These are phyloP conservation scores for Aspergillus ochraceoroseus DNA, from an alignment of 2,329 filamentous ascomycete species.

Conservation along the genomic window DNA sequence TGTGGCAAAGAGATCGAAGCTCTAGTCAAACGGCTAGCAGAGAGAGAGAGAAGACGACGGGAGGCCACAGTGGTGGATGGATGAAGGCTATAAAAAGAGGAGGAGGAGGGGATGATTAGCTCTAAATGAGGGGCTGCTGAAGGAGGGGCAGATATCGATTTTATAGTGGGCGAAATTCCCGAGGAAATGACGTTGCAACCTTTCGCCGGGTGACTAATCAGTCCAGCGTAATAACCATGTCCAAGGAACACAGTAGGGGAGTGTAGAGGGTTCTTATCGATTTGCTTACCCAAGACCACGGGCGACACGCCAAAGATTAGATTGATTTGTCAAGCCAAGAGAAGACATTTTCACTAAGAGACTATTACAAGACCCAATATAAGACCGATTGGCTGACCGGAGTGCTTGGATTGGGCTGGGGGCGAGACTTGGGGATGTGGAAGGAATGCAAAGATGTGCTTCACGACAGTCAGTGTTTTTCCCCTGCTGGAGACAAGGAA, in stretches of 20 bases:
- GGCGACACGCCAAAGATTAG: slow-evolving; percentile 10
- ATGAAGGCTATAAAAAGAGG: slow-evolving; percentile 21
- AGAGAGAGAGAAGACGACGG: slow-evolving; percentile 14
- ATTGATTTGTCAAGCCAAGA: slow-evolving; percentile 15
- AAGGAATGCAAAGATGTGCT: slow-evolving; percentile 1
- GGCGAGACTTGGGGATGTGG: neutral
- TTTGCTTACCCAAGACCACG: slow-evolving; percentile 19
- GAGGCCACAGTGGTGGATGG: slow-evolving; percentile 29
- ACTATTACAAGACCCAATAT: slow-evolving; percentile 4
- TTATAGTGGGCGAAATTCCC: slow-evolving; percentile 25
- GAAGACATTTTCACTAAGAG: slow-evolving; percentile 16
- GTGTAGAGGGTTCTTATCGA: slow-evolving; percentile 7
- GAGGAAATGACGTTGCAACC: slow-evolving; percentile 29
- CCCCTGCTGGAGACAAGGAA: neutral
- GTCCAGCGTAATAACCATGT: too few relatives aligned
- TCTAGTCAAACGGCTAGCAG: slow-evolving; percentile 16
- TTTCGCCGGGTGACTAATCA: slow-evolving; percentile 27
- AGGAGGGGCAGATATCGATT: slow-evolving; percentile 25
- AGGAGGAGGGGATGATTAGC: slow-evolving; percentile 17
- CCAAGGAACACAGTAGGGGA: slow-evolving; percentile 1
- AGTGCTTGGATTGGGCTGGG: slow-evolving; percentile 1
- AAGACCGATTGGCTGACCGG: slow-evolving; percentile 8
- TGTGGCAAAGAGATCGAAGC: slow-evolving; percentile 13
- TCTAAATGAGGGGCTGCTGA: slow-evolving; percentile 21
- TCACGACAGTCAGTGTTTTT: too few relatives aligned